Conservation (phyloP, 345 rosid species). For the Camelina sativa region DNA sequence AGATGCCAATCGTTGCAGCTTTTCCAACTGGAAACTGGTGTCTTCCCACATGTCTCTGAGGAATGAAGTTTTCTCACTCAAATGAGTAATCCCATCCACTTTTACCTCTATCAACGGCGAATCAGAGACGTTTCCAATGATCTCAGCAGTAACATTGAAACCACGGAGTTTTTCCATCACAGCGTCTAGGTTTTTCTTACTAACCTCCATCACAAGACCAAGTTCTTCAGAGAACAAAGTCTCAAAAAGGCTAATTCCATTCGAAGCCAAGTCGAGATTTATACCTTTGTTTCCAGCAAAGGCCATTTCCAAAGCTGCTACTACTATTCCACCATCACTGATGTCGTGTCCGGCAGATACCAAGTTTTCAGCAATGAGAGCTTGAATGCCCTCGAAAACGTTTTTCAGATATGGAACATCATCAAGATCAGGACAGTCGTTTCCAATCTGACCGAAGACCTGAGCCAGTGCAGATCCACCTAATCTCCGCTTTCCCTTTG, state of each 20-base stretch:
- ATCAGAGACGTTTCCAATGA: constrained; percentile 74
- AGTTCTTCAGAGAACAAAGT: constrained; percentile 88
- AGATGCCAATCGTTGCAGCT: constrained; percentile 74
- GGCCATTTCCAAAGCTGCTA: constrained; percentile 85
- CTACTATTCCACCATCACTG: constrained; percentile 90
- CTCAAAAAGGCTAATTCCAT: constrained; percentile 70
- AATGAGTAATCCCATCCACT: constrained; percentile 60
- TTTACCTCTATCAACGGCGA: constrained; percentile 58
- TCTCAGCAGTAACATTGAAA: constrained; percentile 58
- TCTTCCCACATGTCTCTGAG: constrained; percentile 96
- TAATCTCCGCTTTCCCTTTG: constrained; percentile 76
- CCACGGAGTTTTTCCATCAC: constrained; percentile 59
- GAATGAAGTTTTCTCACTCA: constrained; percentile 64
- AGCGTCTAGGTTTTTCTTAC: constrained; percentile 58
- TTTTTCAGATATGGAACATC: constrained; percentile 75
- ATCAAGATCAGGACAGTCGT: constrained; percentile 88
- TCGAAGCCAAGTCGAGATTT: constrained; percentile 56
- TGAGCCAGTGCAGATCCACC: constrained; percentile 97
- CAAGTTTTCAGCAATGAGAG: constrained; percentile 61
- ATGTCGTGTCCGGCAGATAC: constrained; percentile 93
- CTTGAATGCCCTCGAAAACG: constrained; percentile 73
- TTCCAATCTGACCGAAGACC: constrained; percentile 81
- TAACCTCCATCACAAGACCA: constrained; percentile 82
- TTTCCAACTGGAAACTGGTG: constrained; percentile 84
- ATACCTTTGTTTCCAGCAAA: constrained; percentile 90